Conservation (phyloP, 257 asterid species). For the Solanum ossicruentum region DNA sequence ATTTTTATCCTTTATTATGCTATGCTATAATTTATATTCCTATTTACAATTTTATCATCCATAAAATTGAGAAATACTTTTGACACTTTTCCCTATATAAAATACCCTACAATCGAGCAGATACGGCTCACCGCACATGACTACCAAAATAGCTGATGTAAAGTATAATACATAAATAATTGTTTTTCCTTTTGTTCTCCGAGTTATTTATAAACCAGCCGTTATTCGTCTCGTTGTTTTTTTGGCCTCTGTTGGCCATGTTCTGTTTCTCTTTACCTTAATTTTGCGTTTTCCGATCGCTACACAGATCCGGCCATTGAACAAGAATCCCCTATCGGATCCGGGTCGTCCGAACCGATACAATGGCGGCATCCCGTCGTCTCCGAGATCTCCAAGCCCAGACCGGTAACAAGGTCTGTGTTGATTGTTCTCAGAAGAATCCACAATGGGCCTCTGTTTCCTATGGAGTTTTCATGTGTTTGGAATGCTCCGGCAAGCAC, state of each 20-base stretch:
- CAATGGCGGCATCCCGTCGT: conserved; percentile 79
- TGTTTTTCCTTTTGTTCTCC: not conserved
- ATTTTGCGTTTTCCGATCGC: not conserved
- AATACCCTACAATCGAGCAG: no score
- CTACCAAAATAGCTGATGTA: no score
- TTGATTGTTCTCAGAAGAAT: conserved; percentile 79
- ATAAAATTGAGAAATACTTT: no score
- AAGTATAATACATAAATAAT: not conserved
- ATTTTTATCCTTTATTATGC: no score
- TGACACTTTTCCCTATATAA: no score
- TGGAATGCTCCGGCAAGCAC: conserved; percentile 95
- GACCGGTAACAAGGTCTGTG: conserved; percentile 73
- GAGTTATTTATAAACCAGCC: not conserved
- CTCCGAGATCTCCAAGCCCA: conserved; percentile 89
- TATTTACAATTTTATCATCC: no score
- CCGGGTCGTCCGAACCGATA: not conserved
- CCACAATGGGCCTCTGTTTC: conserved; percentile 99
- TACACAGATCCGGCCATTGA: not conserved
- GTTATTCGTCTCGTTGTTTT: not conserved
- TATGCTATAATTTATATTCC: no score
- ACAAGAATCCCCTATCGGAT: not conserved
- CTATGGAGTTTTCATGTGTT: conserved; percentile 90
- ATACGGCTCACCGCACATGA: no score
- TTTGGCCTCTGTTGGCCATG: not conserved
- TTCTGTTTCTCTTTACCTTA: not conserved